A percentile compares a stretch with the other conserved stretches of the same genome.
These are phyloP conservation scores for Naganishia randhawae DNA, from an alignment of 768 basidiomycete species.

Conservation along the genomic window DNA sequence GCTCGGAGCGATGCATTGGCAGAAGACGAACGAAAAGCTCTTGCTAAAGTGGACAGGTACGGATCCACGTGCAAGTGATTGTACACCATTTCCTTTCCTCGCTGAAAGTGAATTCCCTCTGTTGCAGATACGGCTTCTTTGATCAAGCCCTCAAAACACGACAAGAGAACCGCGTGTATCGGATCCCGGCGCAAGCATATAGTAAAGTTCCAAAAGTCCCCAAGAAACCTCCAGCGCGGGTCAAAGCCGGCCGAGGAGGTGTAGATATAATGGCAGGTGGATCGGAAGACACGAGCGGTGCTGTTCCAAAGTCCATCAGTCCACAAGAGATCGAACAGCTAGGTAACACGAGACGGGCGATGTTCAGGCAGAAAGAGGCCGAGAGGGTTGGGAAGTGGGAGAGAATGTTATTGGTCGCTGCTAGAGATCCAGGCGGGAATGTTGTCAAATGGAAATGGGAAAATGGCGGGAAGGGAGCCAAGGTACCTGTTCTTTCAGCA, in stretches of 20 bases:
- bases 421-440: conserved; percentile 73
- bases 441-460: conserved; percentile 68
- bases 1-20: conserved; percentile 61
- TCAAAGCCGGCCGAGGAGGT: neutral
- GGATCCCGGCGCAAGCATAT: conserved; percentile 62
- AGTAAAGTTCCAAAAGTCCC: conserved; percentile 57
- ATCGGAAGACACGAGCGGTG: conserved; percentile 13
- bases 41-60: conserved; percentile 81
- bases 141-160: conserved; percentile 58
- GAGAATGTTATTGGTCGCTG: conserved; percentile 67
- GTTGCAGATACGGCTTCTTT: conserved; percentile 84
- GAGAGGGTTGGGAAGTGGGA: conserved; percentile 86
- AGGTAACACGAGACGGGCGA: neutral
- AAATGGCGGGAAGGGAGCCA: conserved; percentile 58
- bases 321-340: conserved; percentile 19
- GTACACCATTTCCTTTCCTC: neutral
- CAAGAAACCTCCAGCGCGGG: conserved; percentile 10
- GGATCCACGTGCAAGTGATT: conserved; percentile 39
- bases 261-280: conserved; percentile 8
- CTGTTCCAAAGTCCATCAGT: conserved; percentile 6
- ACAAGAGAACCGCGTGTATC: conserved; percentile 73
- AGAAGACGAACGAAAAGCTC: conserved; percentile 67
- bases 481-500: conserved; percentile 56
- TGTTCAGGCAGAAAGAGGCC: conserved; percentile 58
- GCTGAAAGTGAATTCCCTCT: neutral